A percentile compares a stretch with the other conserved stretches of the same genome.
phyloP scores from a whole-genome alignment of 176 grass and related monocot genomes.

The Musa acuminata region DNA sequence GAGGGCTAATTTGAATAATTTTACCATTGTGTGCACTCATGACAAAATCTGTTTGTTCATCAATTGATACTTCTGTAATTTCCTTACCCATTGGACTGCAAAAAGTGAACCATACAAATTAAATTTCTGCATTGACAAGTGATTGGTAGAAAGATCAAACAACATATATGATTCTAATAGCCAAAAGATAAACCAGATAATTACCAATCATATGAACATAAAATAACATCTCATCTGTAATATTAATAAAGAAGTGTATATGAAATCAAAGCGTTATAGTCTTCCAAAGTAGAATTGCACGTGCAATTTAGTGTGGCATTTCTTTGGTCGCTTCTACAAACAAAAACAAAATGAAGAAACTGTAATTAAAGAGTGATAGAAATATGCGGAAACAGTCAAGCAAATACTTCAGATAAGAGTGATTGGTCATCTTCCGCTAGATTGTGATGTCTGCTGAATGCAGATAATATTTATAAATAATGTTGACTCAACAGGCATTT shows the following conservation, averaged over 20 bases:
- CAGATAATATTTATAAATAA: too few species aligned
- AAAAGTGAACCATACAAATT: background rate
- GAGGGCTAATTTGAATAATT: background rate
- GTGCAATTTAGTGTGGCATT: too few species aligned
- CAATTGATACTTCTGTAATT: background rate
- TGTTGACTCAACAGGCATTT: too few species aligned
- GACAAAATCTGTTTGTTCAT: background rate
- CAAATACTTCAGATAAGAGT: too few species aligned
- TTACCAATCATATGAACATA: background rate
- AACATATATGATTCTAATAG: background rate
- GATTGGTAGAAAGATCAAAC: background rate
- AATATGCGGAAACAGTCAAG: too few species aligned
- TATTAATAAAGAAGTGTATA: background rate
- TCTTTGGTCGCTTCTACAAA: too few species aligned
- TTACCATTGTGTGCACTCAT: background rate
- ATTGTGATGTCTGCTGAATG: too few species aligned
- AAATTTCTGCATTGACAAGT: background rate
- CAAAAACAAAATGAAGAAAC: too few species aligned
- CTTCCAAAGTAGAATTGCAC: too few species aligned
- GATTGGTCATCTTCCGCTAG: too few species aligned
- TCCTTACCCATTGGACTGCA: slow-evolving; percentile 12
- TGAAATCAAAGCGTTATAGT: too few species aligned
- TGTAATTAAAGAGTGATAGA: too few species aligned
- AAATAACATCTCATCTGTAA: background rate
- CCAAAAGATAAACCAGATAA: background rate